phyloP scores from a whole-genome alignment of 352 stramenopile species.

The Globisporangium parvum region DNA sequence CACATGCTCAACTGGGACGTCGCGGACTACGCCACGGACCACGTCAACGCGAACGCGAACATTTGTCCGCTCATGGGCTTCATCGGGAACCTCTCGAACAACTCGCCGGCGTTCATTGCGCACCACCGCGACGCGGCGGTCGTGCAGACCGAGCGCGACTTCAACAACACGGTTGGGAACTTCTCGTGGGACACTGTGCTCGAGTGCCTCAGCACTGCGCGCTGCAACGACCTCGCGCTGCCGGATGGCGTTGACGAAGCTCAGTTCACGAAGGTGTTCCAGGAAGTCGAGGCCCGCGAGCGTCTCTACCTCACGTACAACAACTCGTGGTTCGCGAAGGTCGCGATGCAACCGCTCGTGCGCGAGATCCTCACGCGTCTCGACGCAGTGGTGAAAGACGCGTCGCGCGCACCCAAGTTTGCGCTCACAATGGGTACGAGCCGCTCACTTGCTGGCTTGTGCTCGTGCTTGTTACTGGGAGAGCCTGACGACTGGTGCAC shows the following conservation, averaged over 20 bases:
- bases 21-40: slow-evolving; percentile 67
- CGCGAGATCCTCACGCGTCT: slow-evolving; percentile 62
- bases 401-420: slow-evolving; percentile 40
- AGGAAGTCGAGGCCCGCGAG: slow-evolving; percentile 67
- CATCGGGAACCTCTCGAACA: slow-evolving; percentile 55
- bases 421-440: slow-evolving; percentile 70
- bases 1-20: slow-evolving; percentile 75
- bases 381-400: slow-evolving; percentile 37
- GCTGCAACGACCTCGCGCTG: slow-evolving; percentile 71
- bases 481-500: not conserved
- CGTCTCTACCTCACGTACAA: slow-evolving; percentile 65
- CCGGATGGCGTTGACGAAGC: slow-evolving; percentile 57
- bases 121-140: slow-evolving; percentile 42
- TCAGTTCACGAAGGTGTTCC: slow-evolving; percentile 71
- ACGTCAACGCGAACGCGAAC: slow-evolving; percentile 73
- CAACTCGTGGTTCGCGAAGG: slow-evolving; percentile 76
- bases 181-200: slow-evolving; percentile 78
- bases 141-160: slow-evolving; percentile 49
- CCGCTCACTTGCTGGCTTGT: not conserved
- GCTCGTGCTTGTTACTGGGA: not conserved
- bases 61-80: slow-evolving; percentile 75
- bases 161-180: slow-evolving; percentile 58
- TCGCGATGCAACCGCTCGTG: slow-evolving; percentile 81
- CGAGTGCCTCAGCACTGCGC: slow-evolving; percentile 75
- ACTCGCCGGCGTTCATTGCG: slow-evolving; percentile 44